Base-by-base conservation (phyloP, 371 early-diverging fungal species). In the Umbelopsis sp. region DNA sequence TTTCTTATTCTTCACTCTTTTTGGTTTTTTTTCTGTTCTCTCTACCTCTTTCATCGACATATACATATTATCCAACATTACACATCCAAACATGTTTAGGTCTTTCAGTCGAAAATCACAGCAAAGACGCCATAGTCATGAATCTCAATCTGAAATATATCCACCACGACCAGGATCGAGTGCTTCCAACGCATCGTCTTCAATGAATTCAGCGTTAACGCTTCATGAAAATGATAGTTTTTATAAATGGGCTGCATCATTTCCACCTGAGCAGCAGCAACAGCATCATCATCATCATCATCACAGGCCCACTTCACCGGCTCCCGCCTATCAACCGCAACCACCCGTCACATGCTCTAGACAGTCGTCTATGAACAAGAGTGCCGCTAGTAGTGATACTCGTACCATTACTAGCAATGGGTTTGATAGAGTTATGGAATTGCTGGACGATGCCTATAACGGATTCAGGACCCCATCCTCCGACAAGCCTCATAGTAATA, bases 211-310 rank as follows among this genome's bases (percentile, higher is more conserved):
- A 35, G 18, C 32, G 11, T 35, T 57, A 12, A 57, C 57, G 4
- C 35, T 57, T 18, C 57, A 57, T 57, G 57, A 57, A 57, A 57
- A 57, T n/a, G 64, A 64, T 44, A 64, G 64, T 64, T 64, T 46
- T 44, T 64, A 64, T 64, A 64, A 44, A 64, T 46, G 44, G 45
- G 64, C 64, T 46, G 44, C 64, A 12, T 64, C 64, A 64, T 64
- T 46, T 46, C 46, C 20, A 25, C 46, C 64, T 7, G 64, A 64
- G 11, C 29, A 57, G 7, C 29, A 57, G 10, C 35, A 32, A 22
- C 35, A 32, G 5, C 35, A 37, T 24, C 16, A 57, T 24, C 57
- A 37, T 24, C 16, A 57, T 24, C 57, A n/a, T 14, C 57, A 41
- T 7, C 41, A 41, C 41, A 41, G 57, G 37, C 25, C 57, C 35